Percentiles rank a stretch among this genome's conserved stretches.
Conservation (phyloP, 805 yeast species). For the Candida berthetii region DNA sequence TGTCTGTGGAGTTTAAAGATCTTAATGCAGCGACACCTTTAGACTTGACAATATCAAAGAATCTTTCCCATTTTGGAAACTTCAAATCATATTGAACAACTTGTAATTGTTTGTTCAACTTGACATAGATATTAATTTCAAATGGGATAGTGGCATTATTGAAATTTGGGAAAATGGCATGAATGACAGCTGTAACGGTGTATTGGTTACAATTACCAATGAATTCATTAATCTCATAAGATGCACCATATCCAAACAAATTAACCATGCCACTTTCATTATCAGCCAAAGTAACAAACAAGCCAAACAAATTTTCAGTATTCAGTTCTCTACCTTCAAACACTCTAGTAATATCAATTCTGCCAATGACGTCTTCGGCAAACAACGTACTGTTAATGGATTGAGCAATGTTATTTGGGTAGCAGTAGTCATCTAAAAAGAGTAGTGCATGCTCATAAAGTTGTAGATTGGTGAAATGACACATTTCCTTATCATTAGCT, state of each 20-base stretch:
- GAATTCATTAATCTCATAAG: slow-evolving; percentile 8
- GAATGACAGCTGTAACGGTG: slow-evolving; percentile 6
- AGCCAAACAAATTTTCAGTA: slow-evolving; percentile 19
- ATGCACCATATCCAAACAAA: slow-evolving; percentile 12
- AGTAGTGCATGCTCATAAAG: too few relatives aligned
- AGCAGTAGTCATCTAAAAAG: too few relatives aligned
- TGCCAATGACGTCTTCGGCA: slow-evolving; percentile 12
- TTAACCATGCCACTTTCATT: slow-evolving; percentile 3
- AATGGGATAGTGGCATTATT: slow-evolving; percentile 10
- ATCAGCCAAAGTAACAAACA: slow-evolving; percentile 8
- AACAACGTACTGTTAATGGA: slow-evolving; percentile 17
- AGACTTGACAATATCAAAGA: slow-evolving; percentile 6
- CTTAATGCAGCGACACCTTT: slow-evolving; percentile 3
- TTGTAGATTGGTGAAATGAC: too few relatives aligned
- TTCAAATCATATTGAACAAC: slow-evolving; percentile 14
- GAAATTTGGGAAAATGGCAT: slow-evolving; percentile 8
- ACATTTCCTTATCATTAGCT: too few relatives aligned
- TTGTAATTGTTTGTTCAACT: slow-evolving; percentile 5
- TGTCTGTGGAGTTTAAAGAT: not conserved
- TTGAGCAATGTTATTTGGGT: too few relatives aligned
- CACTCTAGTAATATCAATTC: slow-evolving; percentile 16
- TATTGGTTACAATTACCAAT: slow-evolving; percentile 8
- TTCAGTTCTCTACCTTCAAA: slow-evolving; percentile 17
- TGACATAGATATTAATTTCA: slow-evolving; percentile 10
- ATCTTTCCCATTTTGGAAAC: slow-evolving; percentile 13